A percentile compares a stretch with the other conserved stretches of the same genome.
phyloP scores from a whole-genome alignment of 768 basidiomycete genomes.

The Lactarius vividus region DNA sequence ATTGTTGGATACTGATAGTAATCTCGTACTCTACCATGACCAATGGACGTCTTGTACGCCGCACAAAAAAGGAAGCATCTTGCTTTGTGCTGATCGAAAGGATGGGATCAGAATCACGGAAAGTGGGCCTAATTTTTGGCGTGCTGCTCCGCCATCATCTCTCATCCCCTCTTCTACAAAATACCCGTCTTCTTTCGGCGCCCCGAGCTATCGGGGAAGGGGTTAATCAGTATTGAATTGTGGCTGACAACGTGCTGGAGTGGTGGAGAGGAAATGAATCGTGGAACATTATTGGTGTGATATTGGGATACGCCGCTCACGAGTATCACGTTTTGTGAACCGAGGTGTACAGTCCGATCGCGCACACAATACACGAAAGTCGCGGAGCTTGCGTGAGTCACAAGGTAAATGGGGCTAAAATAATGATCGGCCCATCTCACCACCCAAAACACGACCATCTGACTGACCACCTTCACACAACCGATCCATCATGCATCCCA shows the following conservation, averaged over 20 bases:
- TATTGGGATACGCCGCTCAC: neutral
- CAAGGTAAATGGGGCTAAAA: neutral
- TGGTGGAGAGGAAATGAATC: constrained; percentile 11
- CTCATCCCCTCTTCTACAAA: neutral
- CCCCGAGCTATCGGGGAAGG: constrained; percentile 12
- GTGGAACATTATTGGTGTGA: neutral
- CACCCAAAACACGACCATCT: neutral
- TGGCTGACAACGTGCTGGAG: constrained; percentile 19
- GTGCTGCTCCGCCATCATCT: neutral
- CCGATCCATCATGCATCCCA: neutral
- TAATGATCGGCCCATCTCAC: constrained; percentile 1
- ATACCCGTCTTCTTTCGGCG: neutral
- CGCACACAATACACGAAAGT: neutral
- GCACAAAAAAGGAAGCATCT: neutral
- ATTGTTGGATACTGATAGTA: constrained; percentile 7
- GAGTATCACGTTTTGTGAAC: neutral
- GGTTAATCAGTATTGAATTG: constrained; percentile 1
- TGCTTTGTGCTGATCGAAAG: neutral
- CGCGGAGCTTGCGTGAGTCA: constrained; percentile 5
- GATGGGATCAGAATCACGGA: neutral
- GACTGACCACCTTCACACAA: neutral
- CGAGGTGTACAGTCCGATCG: neutral
- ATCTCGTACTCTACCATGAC: constrained; percentile 17
- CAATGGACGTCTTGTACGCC: constrained; percentile 9
- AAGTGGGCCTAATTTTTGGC: neutral